phyloP scores from a whole-genome alignment of 176 grass and related monocot species.

The Avena atlantica region DNA sequence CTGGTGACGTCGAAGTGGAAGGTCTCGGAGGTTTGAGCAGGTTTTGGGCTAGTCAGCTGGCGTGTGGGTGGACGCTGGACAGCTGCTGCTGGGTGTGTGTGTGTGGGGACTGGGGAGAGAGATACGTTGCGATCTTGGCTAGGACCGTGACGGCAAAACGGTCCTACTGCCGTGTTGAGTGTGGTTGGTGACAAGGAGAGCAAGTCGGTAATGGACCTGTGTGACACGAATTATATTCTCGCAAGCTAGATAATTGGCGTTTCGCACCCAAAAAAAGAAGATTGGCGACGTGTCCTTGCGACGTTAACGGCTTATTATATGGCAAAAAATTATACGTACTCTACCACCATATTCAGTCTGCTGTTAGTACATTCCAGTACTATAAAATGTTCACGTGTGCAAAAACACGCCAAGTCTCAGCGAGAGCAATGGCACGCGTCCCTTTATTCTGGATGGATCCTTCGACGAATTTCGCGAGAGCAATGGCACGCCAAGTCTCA shows the following conservation, averaged over 20 bases:
- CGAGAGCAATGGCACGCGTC: neutral
- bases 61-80: neutral
- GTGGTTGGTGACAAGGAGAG: neutral
- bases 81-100: slow-evolving; percentile 14
- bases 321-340: neutral
- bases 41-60: slow-evolving; percentile 5
- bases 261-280: neutral
- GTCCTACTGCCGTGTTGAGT: neutral
- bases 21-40: neutral
- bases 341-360: neutral
- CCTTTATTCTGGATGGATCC: neutral
- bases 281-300: neutral
- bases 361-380: neutral
- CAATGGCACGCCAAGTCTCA: too few relatives aligned
- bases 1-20: slow-evolving; percentile 38
- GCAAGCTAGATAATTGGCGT: neutral
- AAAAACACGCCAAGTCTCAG: neutral
- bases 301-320: neutral
- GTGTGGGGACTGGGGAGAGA: neutral
- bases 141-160: neutral
- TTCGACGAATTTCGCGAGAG: neutral
- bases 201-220: neutral
- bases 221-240: neutral
- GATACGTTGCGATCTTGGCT: slow-evolving; percentile 24
- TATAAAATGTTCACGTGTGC: too few relatives aligned